Evolutionary conservation across 2,329 filamentous ascomycete genomes (phyloP).

Genomic region (Penicillium crustosum): DNA sequence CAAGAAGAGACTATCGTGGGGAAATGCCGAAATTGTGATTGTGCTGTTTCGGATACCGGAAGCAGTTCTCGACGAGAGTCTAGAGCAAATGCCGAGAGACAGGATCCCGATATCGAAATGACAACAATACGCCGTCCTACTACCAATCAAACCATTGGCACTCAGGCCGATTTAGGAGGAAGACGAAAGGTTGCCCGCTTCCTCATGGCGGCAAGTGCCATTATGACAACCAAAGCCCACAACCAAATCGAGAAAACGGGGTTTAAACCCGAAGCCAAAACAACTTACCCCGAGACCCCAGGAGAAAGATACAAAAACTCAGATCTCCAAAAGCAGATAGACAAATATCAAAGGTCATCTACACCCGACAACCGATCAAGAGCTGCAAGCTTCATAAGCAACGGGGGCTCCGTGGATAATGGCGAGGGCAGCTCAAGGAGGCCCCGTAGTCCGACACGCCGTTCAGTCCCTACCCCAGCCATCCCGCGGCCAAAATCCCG

Average conservation of each 20-base stretch:
- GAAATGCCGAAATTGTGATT: neutral
- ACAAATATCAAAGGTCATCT: slow-evolving; percentile 42
- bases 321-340: slow-evolving; percentile 26
- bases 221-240: slow-evolving; percentile 50
- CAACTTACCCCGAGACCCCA: slow-evolving; percentile 58
- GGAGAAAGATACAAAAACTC: slow-evolving; percentile 53
- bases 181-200: slow-evolving; percentile 47
- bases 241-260: slow-evolving; percentile 52
- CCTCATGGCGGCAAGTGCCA: slow-evolving; percentile 47
- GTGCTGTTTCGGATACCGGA: neutral
- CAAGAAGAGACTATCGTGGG: neutral
- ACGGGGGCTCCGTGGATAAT: slow-evolving; percentile 10
- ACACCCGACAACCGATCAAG: slow-evolving; percentile 13
- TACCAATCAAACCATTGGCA: slow-evolving; percentile 6
- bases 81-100: neutral
- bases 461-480: slow-evolving; percentile 12
- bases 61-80: slow-evolving; percentile 1
- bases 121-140: neutral
- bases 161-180: slow-evolving; percentile 28
- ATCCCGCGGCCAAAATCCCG: neutral
- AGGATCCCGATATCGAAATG: neutral
- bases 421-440: slow-evolving; percentile 16
- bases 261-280: slow-evolving; percentile 49
- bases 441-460: neutral
- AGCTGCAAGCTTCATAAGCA: slow-evolving; percentile 5